Evolutionary conservation across 345 rosid species (phyloP).

Genomic region (Sisymbrium altissimum): DNA sequence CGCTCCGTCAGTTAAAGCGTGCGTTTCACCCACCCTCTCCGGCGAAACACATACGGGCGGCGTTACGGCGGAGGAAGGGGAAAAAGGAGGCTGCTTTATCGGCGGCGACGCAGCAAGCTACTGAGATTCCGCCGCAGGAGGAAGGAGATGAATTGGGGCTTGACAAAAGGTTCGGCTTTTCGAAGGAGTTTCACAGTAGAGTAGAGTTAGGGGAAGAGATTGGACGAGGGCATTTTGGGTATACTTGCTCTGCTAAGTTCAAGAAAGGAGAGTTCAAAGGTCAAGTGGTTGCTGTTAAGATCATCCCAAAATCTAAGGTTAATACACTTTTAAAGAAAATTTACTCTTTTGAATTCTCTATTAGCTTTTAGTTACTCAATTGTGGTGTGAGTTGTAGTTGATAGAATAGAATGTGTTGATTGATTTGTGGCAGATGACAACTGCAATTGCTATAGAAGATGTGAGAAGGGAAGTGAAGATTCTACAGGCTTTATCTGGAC

Average conservation of each 20-base stretch:
- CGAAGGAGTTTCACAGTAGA: conserved; percentile 60
- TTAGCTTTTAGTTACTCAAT: background rate
- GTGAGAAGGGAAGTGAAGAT: conserved; percentile 97
- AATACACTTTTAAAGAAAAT: background rate
- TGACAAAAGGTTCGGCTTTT: conserved; percentile 91
- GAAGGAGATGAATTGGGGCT: conserved; percentile 47
- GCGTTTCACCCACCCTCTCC: conserved; percentile 91
- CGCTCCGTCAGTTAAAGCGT: conserved; percentile 56
- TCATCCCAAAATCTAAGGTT: conserved; percentile 94
- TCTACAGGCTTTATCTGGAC: conserved; percentile 84
- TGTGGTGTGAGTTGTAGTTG: background rate
- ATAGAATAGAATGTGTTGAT: background rate
- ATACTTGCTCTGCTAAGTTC: conserved; percentile 85
- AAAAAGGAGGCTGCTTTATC: conserved; percentile 31
- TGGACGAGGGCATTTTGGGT: conserved; percentile 98
- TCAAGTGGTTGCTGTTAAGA: conserved; percentile 83
- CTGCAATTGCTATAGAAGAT: conserved; percentile 93
- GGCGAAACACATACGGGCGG: conserved; percentile 82
- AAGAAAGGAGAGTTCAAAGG: conserved; percentile 85
- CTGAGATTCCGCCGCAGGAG: conserved; percentile 39
- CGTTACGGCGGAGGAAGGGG: conserved; percentile 46
- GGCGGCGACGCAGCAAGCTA: conserved; percentile 25
- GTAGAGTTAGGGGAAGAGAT: conserved; percentile 82
- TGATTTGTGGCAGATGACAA: conserved; percentile 67
- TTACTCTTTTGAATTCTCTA: background rate